Base-by-base conservation (phyloP, 441 rosid species). In the Gossypium trilobum region DNA sequence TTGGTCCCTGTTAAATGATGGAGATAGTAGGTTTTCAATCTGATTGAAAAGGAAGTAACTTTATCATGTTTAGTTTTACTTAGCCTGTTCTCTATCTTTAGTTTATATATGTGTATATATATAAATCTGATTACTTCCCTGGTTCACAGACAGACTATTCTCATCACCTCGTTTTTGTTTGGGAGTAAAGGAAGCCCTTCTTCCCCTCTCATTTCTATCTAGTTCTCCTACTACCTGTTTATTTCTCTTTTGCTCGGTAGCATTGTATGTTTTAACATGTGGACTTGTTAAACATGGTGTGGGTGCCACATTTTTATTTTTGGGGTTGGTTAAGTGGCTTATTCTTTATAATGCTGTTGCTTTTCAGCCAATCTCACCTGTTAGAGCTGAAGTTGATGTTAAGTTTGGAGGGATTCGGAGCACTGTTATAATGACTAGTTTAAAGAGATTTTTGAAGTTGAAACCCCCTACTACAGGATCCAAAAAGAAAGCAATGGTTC, bases 351-450 rank as follows among this genome's bases (percentile, higher is more conserved):
- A 33, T 78, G 69, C 29, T 66, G 66, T 72, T 77, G 56, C 42
- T 80, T 80, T 83, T 78, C 93, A 96, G 99, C 91, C 92, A 20
- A 75, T 75, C 44, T 79, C 86, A 60, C 94, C 93, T 56, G 61
- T 93, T 75, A 87, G 96, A 85, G 96, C 96, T 81, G 98, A 89
- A 81, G 79, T 91, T 76, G 98, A 91, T 86, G 83, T 91, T 78
- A 93, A 87, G 86, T 84, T 93, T 58, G 97, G 94, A 78, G 96
- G 96, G 72, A 88, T 90, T 14, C 87, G 77, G 57, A 87, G 89
- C 84, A 93, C 85, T 75, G 68, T 93, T 51, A 81, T 88, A 68
- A 80, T 86, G 77, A 83, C 87, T 54, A 87, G 87, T 82, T 75
- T 93, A 72, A 85, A 88, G 76, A 97, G 97, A 48, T 93, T 92